These are phyloP conservation scores for Tetrapisispora namnaoensis DNA, from an alignment of 805 yeast species.

Conservation along the genomic window DNA sequence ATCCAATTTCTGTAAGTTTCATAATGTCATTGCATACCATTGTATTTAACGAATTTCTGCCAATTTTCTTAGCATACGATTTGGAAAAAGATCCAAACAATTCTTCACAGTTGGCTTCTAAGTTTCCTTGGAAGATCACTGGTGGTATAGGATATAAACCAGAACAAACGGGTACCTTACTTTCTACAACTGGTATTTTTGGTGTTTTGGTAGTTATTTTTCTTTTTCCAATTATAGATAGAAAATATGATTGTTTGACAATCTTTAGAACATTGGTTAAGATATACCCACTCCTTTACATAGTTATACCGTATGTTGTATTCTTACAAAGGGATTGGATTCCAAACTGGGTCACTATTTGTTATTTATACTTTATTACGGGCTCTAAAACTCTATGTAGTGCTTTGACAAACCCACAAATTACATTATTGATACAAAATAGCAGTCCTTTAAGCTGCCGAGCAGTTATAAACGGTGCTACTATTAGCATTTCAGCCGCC, in stretches of 20 bases:
- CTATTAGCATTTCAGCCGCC: constrained; percentile 42
- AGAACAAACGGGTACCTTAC: constrained; percentile 39
- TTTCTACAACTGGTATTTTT: constrained; percentile 44
- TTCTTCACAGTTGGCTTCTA: constrained; percentile 20
- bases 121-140: constrained; percentile 38
- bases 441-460: constrained; percentile 44
- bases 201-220: constrained; percentile 43
- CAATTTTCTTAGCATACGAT: constrained; percentile 41
- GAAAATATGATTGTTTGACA: constrained; percentile 36
- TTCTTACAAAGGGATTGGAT: constrained; percentile 33
- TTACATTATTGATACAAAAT: constrained; percentile 44
- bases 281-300: constrained; percentile 38
- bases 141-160: constrained; percentile 47
- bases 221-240: constrained; percentile 43
- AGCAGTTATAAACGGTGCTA: constrained; percentile 50
- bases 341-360: constrained; percentile 13
- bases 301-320: constrained; percentile 39
- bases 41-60: constrained; percentile 46
- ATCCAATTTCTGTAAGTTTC: constrained; percentile 33
- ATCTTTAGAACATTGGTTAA: constrained; percentile 35
- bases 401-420: constrained; percentile 44
- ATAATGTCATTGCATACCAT: constrained; percentile 38
- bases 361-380: constrained; percentile 28
- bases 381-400: constrained; percentile 32
- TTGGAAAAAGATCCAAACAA: constrained; percentile 15